These are phyloP conservation scores for Apiospora aurea DNA, from an alignment of 2,329 filamentous ascomycete species.

Conservation along the genomic window DNA sequence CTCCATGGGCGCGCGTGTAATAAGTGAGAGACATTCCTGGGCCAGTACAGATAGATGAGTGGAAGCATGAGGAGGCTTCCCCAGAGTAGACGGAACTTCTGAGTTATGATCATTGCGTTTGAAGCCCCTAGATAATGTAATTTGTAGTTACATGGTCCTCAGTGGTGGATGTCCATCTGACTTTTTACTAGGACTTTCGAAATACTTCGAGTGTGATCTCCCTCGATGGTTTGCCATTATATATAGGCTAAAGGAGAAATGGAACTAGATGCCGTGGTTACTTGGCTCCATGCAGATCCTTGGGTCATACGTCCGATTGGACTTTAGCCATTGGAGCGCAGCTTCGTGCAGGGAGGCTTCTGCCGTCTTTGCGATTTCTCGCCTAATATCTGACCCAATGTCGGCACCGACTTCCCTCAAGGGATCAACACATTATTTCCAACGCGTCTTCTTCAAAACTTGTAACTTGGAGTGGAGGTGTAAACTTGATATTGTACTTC, in stretches of 20 bases:
- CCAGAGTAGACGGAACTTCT: background rate
- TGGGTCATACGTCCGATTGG: background rate
- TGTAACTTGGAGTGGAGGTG: too few species aligned
- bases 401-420: too few species aligned
- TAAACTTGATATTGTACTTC: too few species aligned
- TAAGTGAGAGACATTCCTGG: background rate
- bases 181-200: background rate
- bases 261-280: background rate
- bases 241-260: background rate
- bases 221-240: too few species aligned
- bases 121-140: background rate
- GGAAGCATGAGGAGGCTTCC: constrained; percentile 2
- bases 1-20: background rate
- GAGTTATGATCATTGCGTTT: background rate
- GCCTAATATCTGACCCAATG: background rate
- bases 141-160: background rate
- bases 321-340: background rate
- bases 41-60: constrained; percentile 17
- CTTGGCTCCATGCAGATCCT: background rate
- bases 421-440: too few species aligned
- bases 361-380: background rate
- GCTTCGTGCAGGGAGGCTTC: background rate
- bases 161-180: background rate
- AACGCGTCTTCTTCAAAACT: too few species aligned
- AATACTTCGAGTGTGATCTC: background rate